Percentiles rank a stretch among this genome's conserved stretches.
Conservation (phyloP, 768 basidiomycete species). For the Suillus luteus region DNA sequence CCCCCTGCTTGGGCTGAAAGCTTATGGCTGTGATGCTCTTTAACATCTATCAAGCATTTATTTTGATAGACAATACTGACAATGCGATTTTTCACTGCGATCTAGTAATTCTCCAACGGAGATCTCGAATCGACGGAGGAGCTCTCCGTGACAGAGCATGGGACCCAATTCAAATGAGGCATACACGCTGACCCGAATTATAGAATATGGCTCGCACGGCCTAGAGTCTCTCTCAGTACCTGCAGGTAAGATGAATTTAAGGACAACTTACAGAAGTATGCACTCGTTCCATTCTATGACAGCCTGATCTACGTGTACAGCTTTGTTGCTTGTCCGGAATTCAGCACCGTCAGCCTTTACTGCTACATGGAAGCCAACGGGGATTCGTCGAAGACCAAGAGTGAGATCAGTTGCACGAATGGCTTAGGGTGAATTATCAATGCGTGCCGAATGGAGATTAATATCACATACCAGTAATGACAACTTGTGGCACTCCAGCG, state of each 20-base stretch:
- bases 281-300: conserved; percentile 7
- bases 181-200: not conserved
- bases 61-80: not conserved
- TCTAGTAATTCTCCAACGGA: conserved; percentile 1
- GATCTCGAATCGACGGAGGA: conserved; percentile 8
- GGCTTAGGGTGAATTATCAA: conserved; percentile 1
- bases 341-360: not conserved
- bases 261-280: not conserved
- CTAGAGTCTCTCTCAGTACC: not conserved
- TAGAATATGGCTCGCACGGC: not conserved
- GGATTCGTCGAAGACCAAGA: conserved; percentile 10
- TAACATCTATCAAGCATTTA: not conserved
- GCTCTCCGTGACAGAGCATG: conserved; percentile 13
- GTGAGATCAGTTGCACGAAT: conserved; percentile 16
- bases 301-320: not conserved
- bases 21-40: not conserved
- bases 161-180: conserved; percentile 16
- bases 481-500: not conserved
- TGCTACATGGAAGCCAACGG: conserved; percentile 16
- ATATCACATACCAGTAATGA: not conserved
- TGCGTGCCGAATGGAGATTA: too few species aligned
- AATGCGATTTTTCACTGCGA: not conserved
- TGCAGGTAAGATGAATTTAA: not conserved
- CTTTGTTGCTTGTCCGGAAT: conserved; percentile 4
- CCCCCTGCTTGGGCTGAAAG: not conserved